Conservation (phyloP, 2,329 filamentous ascomycete species). For the Rutstroemia sp. region DNA sequence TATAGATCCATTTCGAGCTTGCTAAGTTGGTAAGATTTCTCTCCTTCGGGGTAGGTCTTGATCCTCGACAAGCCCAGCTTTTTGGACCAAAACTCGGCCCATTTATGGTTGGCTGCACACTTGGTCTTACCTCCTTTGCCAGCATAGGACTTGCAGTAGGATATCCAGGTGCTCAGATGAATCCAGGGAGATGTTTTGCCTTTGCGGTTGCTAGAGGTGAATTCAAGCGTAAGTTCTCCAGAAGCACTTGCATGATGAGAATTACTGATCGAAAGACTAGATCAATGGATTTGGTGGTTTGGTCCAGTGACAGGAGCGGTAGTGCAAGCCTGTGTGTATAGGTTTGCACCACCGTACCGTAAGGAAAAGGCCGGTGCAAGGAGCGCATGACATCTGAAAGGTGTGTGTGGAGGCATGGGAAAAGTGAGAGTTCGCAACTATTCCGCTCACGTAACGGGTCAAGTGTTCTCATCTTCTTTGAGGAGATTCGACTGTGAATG, state of each 20-base stretch:
- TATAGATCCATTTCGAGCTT: not conserved
- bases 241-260: not conserved
- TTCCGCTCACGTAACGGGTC: too few relatives aligned
- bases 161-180: slow-evolving; percentile 34
- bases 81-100: slow-evolving; percentile 43
- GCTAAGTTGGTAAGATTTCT: slow-evolving; percentile 31
- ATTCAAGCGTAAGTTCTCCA: slow-evolving; percentile 8
- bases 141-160: slow-evolving; percentile 32
- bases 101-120: slow-evolving; percentile 38
- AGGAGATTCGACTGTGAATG: too few relatives aligned
- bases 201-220: slow-evolving; percentile 33
- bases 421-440: too few relatives aligned
- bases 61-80: slow-evolving; percentile 41
- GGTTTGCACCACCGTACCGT: slow-evolving; percentile 28
- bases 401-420: not conserved
- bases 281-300: slow-evolving; percentile 35
- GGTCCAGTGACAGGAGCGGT: slow-evolving; percentile 29
- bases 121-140: slow-evolving; percentile 33
- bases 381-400: not conserved
- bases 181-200: slow-evolving; percentile 37
- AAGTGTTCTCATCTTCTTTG: too few relatives aligned
- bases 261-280: slow-evolving; percentile 11
- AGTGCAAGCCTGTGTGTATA: slow-evolving; percentile 25
- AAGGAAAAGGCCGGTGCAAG: not conserved
- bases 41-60: slow-evolving; percentile 45